Evolutionary conservation across 2,329 filamentous ascomycete species (phyloP).

Genomic region (Mollisiaceae sp.): DNA sequence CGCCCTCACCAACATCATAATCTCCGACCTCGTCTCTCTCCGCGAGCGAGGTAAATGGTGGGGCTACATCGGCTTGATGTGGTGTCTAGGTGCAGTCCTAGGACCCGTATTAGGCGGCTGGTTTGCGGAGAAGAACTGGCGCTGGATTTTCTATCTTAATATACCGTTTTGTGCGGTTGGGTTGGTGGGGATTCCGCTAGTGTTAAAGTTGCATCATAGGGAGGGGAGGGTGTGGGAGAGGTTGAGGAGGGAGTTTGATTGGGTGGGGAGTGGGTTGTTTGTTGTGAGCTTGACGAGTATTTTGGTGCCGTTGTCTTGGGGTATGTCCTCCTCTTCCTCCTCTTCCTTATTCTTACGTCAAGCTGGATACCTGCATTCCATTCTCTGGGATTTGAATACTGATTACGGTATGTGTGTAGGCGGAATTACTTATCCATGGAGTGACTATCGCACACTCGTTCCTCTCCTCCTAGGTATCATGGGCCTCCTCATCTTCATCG

Average conservation of each 20-base stretch:
- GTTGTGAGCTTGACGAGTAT: background rate
- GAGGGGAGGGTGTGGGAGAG: background rate
- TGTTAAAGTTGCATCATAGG: background rate
- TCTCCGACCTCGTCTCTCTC: background rate
- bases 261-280: background rate
- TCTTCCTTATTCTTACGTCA: background rate
- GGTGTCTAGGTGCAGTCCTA: background rate
- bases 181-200: background rate
- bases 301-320: background rate
- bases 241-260: constrained; percentile 3
- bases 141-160: constrained; percentile 14
- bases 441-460: background rate
- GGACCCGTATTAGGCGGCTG: constrained; percentile 1
- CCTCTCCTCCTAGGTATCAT: background rate
- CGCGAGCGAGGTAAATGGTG: background rate
- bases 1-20: constrained; percentile 3
- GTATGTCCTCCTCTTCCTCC: background rate
- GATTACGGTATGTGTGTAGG: background rate
- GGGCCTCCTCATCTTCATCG: background rate
- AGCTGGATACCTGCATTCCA: too few relatives aligned
- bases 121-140: constrained; percentile 3
- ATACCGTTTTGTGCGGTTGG: constrained; percentile 2
- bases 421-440: background rate
- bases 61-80: background rate
- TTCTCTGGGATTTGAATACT: background rate